These are phyloP conservation scores for Mortierella claussenii DNA, from an alignment of 192 early-diverging fungal genomes.

Conservation along the genomic window DNA sequence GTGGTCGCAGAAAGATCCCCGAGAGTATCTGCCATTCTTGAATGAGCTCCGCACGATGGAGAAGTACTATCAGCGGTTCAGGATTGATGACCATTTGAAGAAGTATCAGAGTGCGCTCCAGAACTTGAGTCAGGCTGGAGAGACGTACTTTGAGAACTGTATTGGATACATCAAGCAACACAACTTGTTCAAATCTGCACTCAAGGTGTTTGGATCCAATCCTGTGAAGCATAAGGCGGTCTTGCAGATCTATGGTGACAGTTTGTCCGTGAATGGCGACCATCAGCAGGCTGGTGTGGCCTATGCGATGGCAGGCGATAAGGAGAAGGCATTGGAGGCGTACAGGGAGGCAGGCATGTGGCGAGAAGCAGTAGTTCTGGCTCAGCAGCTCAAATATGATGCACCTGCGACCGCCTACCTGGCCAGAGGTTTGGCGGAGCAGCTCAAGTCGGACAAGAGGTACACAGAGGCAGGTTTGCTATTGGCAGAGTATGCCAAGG, in stretches of 20 bases:
- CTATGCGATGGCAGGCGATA: conserved; percentile 66
- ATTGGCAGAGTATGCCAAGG: conserved; percentile 68
- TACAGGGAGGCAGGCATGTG: conserved; percentile 68
- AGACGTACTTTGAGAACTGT: conserved; percentile 66
- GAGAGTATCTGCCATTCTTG: conserved; percentile 93
- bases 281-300: conserved; percentile 77
- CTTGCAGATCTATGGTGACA: conserved; percentile 70
- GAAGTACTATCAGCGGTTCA: conserved; percentile 83
- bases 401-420: conserved; percentile 58
- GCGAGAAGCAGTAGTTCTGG: conserved; percentile 75
- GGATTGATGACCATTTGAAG: conserved; percentile 88
- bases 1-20: conserved; percentile 95
- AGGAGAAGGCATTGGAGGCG: conserved; percentile 65
- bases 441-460: conserved; percentile 23
- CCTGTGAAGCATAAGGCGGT: conserved; percentile 56
- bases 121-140: conserved; percentile 71
- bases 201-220: conserved; percentile 64
- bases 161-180: conserved; percentile 73
- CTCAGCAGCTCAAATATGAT: conserved; percentile 63
- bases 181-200: conserved; percentile 68
- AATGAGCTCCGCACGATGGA: conserved; percentile 81
- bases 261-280: conserved; percentile 61
- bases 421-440: conserved; percentile 64
- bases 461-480: conserved; percentile 72
- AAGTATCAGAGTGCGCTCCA: conserved; percentile 73